These are phyloP conservation scores for Blastobotrys raffinosifermentans DNA, from an alignment of 1,139 yeast genomes.

Conservation along the genomic window DNA sequence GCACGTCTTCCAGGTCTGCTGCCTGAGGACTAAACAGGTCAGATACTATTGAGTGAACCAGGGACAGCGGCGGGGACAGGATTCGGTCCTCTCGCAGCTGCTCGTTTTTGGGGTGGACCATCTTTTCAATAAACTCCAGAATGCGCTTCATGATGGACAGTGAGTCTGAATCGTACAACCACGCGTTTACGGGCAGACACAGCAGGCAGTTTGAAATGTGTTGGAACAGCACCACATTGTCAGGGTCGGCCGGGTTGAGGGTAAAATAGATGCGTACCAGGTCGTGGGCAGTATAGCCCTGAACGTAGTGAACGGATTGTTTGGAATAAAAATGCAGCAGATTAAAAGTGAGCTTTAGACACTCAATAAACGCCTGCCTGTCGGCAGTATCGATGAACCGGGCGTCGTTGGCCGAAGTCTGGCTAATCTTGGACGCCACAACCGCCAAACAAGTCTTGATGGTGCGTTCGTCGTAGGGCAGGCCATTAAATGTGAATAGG, in stretches of 20 bases:
- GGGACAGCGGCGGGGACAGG: slow-evolving; percentile 14
- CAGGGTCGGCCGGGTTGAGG: slow-evolving; percentile 8
- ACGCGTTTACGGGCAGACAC: slow-evolving; percentile 13
- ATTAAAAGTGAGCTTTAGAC: slow-evolving; percentile 19
- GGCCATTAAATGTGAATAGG: slow-evolving; percentile 19
- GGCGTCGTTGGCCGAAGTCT: background rate
- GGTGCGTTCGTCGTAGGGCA: slow-evolving; percentile 8
- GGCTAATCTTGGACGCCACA: slow-evolving; percentile 11
- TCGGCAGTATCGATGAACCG: slow-evolving; percentile 7
- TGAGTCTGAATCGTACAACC: slow-evolving; percentile 12
- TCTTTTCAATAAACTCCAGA: slow-evolving; percentile 9
- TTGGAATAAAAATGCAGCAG: slow-evolving; percentile 20
- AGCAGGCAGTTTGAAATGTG: slow-evolving; percentile 17
- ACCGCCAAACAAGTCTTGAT: slow-evolving; percentile 14
- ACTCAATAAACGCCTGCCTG: slow-evolving; percentile 16
- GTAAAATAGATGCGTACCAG: slow-evolving; percentile 12
- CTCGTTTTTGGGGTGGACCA: slow-evolving; percentile 10
- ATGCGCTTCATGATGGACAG: slow-evolving; percentile 7
- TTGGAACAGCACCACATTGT: slow-evolving; percentile 13
- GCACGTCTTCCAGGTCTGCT: slow-evolving; percentile 1
- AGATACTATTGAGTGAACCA: slow-evolving; percentile 13
- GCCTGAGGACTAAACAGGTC: slow-evolving; percentile 7
- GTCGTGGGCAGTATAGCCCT: slow-evolving; percentile 11
- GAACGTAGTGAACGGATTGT: slow-evolving; percentile 9
- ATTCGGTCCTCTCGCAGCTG: slow-evolving; percentile 13